Percentiles rank a stretch among this genome's conserved stretches.
Conservation (phyloP, 169 alveolate species). For the Plasmodium blacklocki region DNA sequence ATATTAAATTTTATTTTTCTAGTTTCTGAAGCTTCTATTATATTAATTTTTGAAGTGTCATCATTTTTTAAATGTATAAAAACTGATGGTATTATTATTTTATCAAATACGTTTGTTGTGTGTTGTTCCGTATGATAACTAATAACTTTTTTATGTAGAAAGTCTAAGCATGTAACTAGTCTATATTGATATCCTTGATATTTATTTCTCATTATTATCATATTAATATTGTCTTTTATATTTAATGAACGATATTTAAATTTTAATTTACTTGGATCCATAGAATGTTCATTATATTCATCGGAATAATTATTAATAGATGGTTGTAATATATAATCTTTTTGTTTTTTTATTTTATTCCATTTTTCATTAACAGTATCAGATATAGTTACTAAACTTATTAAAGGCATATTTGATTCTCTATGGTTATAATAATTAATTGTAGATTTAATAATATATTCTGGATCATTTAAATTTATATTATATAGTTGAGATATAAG, state of each 20-base stretch:
- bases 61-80: slow-evolving; percentile 12
- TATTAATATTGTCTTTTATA: slow-evolving; percentile 6
- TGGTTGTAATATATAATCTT: slow-evolving; percentile 10
- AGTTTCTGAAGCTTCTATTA: background rate
- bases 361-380: slow-evolving; percentile 12
- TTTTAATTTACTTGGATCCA: background rate
- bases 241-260: slow-evolving; percentile 2
- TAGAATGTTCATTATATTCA: background rate
- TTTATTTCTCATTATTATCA: slow-evolving; percentile 9
- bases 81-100: slow-evolving; percentile 47
- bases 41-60: background rate
- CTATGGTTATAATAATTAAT: slow-evolving; percentile 54
- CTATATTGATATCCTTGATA: slow-evolving; percentile 23
- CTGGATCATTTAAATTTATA: slow-evolving; percentile 38
- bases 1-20: slow-evolving; percentile 20
- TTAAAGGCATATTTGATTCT: background rate
- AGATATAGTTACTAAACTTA: slow-evolving; percentile 39
- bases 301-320: slow-evolving; percentile 16
- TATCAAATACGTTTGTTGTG: slow-evolving; percentile 50
- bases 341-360: background rate
- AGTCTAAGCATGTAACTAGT: slow-evolving; percentile 26
- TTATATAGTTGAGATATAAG: slow-evolving; percentile 36
- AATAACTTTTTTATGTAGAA: slow-evolving; percentile 47
- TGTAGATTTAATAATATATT: slow-evolving; percentile 36
- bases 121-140: slow-evolving; percentile 14